Evolutionary conservation across 352 stramenopile species (phyloP).

Genomic region (Phytopythium chamaehyphon): DNA sequence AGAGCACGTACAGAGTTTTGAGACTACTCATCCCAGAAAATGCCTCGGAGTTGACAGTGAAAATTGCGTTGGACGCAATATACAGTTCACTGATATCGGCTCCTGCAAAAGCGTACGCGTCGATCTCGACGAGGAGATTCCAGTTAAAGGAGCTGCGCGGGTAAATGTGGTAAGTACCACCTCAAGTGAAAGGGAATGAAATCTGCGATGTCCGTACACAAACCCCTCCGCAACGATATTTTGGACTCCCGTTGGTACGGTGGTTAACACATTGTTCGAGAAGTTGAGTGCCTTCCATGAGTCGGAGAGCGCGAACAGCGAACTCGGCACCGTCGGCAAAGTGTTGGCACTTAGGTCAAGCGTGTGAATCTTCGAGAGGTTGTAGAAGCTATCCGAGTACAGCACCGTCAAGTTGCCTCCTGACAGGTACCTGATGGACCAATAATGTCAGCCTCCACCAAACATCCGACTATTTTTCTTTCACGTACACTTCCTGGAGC

Average conservation of each 20-base stretch:
- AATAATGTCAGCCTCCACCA: background rate
- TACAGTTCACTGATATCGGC: conserved; percentile 47
- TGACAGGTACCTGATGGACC: conserved; percentile 28
- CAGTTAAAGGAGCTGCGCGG: conserved; percentile 50
- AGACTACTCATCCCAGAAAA: conserved; percentile 55
- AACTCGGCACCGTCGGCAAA: conserved; percentile 30
- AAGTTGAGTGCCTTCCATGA: conserved; percentile 62
- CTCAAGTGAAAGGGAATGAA: conserved; percentile 3
- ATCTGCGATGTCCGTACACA: conserved; percentile 28
- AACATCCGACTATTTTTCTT: background rate
- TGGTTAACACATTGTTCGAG: conserved; percentile 36
- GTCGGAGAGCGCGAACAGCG: conserved; percentile 32
- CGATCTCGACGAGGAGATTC: conserved; percentile 57
- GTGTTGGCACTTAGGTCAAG: conserved; percentile 58
- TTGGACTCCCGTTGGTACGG: conserved; percentile 31
- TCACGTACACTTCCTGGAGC: conserved; percentile 35
- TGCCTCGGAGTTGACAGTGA: conserved; percentile 44
- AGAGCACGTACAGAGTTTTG: conserved; percentile 35
- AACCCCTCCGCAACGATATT: conserved; percentile 41
- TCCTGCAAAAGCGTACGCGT: conserved; percentile 34
- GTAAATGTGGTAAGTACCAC: background rate
- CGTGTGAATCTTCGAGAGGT: conserved; percentile 44
- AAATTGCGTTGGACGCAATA: conserved; percentile 52
- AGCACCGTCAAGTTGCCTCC: conserved; percentile 42
- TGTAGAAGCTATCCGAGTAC: conserved; percentile 34